Evolutionary conservation across 495 filamentous ascomycete species (phyloP).

Genomic region (Darksidea phi): DNA sequence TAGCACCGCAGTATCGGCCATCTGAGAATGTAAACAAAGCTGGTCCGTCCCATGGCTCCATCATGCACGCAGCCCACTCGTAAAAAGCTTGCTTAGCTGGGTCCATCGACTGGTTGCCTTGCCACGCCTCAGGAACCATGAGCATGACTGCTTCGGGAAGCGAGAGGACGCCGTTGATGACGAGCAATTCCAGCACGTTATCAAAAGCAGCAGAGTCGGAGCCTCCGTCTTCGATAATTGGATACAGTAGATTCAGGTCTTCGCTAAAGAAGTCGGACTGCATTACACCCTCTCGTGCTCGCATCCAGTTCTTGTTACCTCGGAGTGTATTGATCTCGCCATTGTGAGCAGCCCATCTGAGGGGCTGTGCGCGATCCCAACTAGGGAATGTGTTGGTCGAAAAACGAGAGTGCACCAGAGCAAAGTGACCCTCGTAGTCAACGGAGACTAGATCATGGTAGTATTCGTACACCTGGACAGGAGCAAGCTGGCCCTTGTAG

Average conservation of each 20-base stretch:
- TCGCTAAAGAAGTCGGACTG: slow-evolving; percentile 90
- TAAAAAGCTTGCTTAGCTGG: slow-evolving; percentile 97
- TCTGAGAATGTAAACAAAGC: slow-evolving; percentile 98
- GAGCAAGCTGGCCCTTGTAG: slow-evolving; percentile 97
- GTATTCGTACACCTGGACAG: slow-evolving; percentile 98
- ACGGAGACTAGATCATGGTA: slow-evolving; percentile 97
- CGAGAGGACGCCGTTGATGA: slow-evolving; percentile 95
- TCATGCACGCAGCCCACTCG: slow-evolving; percentile 98
- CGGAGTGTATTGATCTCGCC: slow-evolving; percentile 98
- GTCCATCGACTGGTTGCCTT: slow-evolving; percentile 89
- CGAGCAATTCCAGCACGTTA: slow-evolving; percentile 92
- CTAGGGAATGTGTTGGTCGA: slow-evolving; percentile 99
- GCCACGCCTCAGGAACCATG: slow-evolving; percentile 99
- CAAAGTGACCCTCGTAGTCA: slow-evolving; percentile 97
- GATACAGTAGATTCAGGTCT: slow-evolving; percentile 87
- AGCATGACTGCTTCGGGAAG: slow-evolving; percentile 98
- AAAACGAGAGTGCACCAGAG: slow-evolving; percentile 96
- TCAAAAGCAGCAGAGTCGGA: slow-evolving; percentile 99
- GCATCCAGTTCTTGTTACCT: slow-evolving; percentile 99
- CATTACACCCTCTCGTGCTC: slow-evolving; percentile 93
- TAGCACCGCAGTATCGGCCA: slow-evolving; percentile 96
- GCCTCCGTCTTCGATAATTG: slow-evolving; percentile 94
- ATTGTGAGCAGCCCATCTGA: slow-evolving; percentile 98
- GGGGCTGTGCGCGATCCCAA: slow-evolving; percentile 96
- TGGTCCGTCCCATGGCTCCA: slow-evolving; percentile 99